Percentiles rank a stretch among this genome's conserved stretches.
Conservation (phyloP, 495 filamentous ascomycete genomes). For the Xylaria grammica region DNA sequence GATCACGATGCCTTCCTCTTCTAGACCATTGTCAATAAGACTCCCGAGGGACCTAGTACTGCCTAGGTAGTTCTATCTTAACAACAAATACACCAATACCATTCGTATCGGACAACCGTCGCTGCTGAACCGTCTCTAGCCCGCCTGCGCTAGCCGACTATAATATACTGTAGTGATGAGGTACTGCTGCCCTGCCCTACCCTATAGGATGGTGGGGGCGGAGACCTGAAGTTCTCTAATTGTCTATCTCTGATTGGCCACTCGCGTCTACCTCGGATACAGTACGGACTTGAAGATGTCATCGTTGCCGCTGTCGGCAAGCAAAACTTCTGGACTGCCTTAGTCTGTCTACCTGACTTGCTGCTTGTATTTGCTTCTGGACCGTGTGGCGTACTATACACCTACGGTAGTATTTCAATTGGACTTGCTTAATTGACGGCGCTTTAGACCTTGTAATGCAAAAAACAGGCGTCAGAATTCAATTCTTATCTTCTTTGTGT, state of each 20-base stretch:
- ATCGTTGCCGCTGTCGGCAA: slow-evolving; percentile 19
- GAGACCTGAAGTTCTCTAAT: slow-evolving; percentile 7
- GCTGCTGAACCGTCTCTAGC: no score
- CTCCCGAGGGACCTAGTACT: no score
- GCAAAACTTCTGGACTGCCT: neutral
- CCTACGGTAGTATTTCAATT: neutral
- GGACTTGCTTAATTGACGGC: neutral
- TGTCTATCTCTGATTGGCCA: slow-evolving; percentile 8
- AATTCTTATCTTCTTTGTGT: neutral
- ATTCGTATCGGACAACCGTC: no score
- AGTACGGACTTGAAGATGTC: slow-evolving; percentile 9
- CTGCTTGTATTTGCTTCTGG: neutral
- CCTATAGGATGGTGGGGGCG: neutral
- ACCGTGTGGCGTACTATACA: neutral
- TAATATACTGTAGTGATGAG: no score
- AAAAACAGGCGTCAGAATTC: neutral
- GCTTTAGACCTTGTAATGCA: slow-evolving; percentile 1
- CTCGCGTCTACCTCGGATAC: slow-evolving; percentile 2
- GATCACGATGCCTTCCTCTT: no score
- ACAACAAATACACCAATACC: no score
- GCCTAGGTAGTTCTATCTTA: no score
- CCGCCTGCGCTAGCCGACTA: no score
- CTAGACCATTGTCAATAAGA: no score
- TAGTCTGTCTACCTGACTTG: neutral
- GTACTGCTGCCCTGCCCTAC: no score